These are phyloP conservation scores for Parachaetomium inaequale DNA, from an alignment of 495 filamentous ascomycete genomes.

Conservation along the genomic window DNA sequence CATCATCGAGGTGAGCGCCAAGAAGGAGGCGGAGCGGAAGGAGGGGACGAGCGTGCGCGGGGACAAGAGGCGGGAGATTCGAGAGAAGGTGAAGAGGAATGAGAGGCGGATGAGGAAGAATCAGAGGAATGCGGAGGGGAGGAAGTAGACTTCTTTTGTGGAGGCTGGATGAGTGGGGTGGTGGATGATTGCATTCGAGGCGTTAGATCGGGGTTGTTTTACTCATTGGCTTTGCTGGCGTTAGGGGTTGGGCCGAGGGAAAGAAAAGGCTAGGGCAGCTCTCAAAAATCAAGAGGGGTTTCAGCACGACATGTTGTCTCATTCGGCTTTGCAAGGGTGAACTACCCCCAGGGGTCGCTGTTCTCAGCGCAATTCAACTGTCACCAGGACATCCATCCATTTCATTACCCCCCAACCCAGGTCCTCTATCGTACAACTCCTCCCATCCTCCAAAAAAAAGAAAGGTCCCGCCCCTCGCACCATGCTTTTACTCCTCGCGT, in stretches of 20 bases:
- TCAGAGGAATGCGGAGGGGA: slow-evolving; percentile 48
- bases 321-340: not conserved
- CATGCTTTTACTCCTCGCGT: not conserved
- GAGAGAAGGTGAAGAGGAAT: slow-evolving; percentile 62
- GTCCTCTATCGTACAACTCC: slow-evolving; percentile 10
- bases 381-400: slow-evolving; percentile 10
- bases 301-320: not conserved
- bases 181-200: slow-evolving; percentile 2
- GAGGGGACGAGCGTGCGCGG: slow-evolving; percentile 58
- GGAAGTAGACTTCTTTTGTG: slow-evolving; percentile 23
- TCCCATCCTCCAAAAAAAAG: not conserved
- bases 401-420: slow-evolving; percentile 6
- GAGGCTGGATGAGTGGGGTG: not conserved
- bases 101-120: slow-evolving; percentile 68
- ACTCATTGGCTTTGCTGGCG: not conserved
- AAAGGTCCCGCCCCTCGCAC: not conserved
- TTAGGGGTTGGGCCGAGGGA: not conserved
- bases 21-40: slow-evolving; percentile 64
- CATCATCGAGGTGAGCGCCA: slow-evolving; percentile 87
- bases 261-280: slow-evolving; percentile 3
- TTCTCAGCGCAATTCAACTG: not conserved
- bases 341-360: not conserved
- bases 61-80: slow-evolving; percentile 59
- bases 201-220: not conserved
- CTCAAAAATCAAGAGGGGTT: slow-evolving; percentile 1